A percentile compares a stretch with the other conserved stretches of the same genome.
Conservation (phyloP, 2,329 filamentous ascomycete genomes). For the Penicillium crustosum region DNA sequence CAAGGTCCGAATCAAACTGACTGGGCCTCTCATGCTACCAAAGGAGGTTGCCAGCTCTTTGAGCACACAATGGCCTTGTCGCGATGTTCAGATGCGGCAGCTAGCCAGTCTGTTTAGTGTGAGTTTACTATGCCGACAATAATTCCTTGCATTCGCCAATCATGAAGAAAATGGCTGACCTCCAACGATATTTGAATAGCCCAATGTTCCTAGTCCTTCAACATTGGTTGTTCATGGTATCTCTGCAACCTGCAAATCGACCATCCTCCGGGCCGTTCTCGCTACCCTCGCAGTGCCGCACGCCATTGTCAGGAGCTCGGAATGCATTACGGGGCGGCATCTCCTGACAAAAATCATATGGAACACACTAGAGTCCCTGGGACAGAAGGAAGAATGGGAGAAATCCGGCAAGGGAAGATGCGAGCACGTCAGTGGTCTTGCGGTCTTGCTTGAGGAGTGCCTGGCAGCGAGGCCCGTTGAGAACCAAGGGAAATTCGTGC, state of each 20-base stretch:
- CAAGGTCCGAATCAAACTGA: background rate
- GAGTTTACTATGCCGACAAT: slow-evolving; percentile 17
- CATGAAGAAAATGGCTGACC: background rate
- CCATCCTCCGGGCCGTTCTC: slow-evolving; percentile 65
- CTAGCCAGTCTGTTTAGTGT: slow-evolving; percentile 45
- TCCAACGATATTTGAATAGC: slow-evolving; percentile 25
- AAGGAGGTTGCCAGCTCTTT: slow-evolving; percentile 36
- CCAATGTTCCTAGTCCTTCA: slow-evolving; percentile 62
- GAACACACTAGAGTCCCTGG: slow-evolving; percentile 38
- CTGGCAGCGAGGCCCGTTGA: slow-evolving; percentile 33
- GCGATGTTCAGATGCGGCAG: slow-evolving; percentile 44
- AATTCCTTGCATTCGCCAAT: background rate
- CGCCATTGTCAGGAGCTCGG: slow-evolving; percentile 44
- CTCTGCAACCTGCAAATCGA: slow-evolving; percentile 82
- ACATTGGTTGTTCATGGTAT: slow-evolving; percentile 81
- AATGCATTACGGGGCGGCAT: slow-evolving; percentile 49
- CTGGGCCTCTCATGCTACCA: slow-evolving; percentile 30
- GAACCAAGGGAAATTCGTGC: slow-evolving; percentile 62
- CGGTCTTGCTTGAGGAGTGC: slow-evolving; percentile 63
- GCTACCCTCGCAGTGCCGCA: slow-evolving; percentile 55
- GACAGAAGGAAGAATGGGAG: slow-evolving; percentile 42
- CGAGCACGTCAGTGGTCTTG: slow-evolving; percentile 76
- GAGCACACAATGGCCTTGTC: slow-evolving; percentile 45
- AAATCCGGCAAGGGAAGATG: slow-evolving; percentile 60
- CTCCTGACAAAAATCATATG: slow-evolving; percentile 48